Percentiles rank a stretch among this genome's conserved stretches.
Evolutionary conservation across 495 filamentous ascomycete species (phyloP).

Genomic region (Podospora pseudopauciseta): DNA sequence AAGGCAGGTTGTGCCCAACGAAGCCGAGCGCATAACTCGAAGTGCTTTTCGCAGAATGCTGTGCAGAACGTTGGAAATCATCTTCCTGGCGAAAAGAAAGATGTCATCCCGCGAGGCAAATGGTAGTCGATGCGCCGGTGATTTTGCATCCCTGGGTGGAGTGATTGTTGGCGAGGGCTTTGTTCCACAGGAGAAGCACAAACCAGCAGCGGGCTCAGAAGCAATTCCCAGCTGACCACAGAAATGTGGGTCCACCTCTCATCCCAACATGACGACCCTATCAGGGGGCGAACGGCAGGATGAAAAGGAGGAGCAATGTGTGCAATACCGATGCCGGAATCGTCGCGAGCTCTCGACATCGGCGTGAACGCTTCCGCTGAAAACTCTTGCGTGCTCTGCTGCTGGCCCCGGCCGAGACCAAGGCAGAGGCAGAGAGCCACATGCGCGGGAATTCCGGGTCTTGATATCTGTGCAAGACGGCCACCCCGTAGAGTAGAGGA

Average conservation of each 20-base stretch:
- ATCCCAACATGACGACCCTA: background rate
- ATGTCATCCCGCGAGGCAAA: background rate
- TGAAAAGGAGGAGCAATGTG: background rate
- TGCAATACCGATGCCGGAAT: background rate
- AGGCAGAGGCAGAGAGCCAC: background rate
- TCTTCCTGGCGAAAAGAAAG: background rate
- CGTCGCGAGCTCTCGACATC: background rate
- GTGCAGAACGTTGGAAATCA: background rate
- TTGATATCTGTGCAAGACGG: background rate
- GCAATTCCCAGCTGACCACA: background rate
- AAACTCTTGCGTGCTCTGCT: background rate
- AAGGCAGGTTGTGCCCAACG: background rate
- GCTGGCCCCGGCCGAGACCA: background rate
- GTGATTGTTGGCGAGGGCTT: background rate
- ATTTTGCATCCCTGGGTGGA: background rate
- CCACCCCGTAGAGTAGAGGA: background rate
- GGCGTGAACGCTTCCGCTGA: background rate
- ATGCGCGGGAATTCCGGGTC: background rate
- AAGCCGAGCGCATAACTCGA: background rate
- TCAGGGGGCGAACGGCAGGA: background rate
- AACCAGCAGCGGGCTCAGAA: background rate
- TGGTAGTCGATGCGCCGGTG: background rate
- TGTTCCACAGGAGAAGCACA: background rate
- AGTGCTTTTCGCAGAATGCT: background rate
- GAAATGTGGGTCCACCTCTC: background rate